Evolutionary conservation across 305 asterid genomes (phyloP).

Genomic region (Fraxinus albicans): DNA sequence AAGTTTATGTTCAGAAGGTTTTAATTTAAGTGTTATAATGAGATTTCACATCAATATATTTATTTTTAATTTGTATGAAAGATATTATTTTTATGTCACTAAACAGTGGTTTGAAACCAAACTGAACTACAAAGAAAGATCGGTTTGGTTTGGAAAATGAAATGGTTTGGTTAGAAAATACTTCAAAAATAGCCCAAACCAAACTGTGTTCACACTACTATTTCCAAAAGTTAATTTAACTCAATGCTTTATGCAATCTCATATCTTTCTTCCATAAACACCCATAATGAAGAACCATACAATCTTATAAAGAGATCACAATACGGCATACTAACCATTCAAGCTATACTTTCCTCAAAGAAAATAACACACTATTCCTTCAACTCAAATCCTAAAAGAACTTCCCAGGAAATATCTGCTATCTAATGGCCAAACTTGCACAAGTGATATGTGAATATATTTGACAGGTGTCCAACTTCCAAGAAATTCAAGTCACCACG

Average conservation of each 20-base stretch:
- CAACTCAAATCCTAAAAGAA: not conserved
- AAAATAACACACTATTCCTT: not conserved
- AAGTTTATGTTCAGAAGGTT: not conserved
- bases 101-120: not conserved
- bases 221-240: not conserved
- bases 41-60: not conserved
- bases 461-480: too few species aligned
- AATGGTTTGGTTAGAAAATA: not conserved
- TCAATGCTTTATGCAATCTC: not conserved
- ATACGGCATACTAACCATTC: not conserved
- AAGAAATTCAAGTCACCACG: conserved; percentile 5
- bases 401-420: not conserved
- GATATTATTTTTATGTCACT: not conserved
- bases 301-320: not conserved
- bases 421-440: too few species aligned
- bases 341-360: not conserved
- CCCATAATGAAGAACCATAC: not conserved
- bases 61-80: not conserved
- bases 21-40: not conserved
- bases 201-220: not conserved
- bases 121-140: too few species aligned
- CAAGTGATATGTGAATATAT: too few species aligned
- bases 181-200: not conserved
- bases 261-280: not conserved
- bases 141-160: not conserved